phyloP scores from a whole-genome alignment of 208 protist species.

The Jaenimonas drosophilae region DNA sequence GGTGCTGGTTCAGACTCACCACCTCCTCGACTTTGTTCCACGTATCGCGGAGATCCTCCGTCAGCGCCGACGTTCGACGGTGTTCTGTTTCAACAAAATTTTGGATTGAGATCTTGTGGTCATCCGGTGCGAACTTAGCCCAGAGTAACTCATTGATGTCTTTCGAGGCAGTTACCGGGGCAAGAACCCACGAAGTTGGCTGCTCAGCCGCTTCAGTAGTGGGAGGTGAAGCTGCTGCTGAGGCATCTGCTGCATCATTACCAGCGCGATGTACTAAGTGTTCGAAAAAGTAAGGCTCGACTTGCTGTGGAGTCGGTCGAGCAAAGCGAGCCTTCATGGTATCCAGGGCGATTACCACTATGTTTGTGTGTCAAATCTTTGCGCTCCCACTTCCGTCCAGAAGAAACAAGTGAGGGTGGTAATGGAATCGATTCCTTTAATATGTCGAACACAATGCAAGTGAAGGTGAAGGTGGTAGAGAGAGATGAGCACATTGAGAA shows the following conservation, averaged over 20 bases:
- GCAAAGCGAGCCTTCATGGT: conserved; percentile 12
- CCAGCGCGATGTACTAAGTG: conserved; percentile 16
- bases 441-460: no score
- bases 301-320: conserved; percentile 20
- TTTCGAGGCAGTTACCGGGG: background rate
- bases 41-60: conserved; percentile 16
- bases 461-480: no score
- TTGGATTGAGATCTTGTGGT: conserved; percentile 8
- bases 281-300: conserved; percentile 51
- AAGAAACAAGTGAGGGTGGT: no score
- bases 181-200: background rate
- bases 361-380: no score
- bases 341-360: no score
- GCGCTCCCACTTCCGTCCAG: no score
- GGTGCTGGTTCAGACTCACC: conserved; percentile 27
- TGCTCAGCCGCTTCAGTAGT: background rate
- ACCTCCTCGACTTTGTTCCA: conserved; percentile 53
- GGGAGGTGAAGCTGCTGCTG: background rate
- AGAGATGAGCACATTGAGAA: no score
- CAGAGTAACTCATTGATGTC: conserved; percentile 16
- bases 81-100: conserved; percentile 13
- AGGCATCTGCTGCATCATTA: background rate
- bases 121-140: conserved; percentile 18
- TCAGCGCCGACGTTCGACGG: conserved; percentile 14
- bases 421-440: no score